Evolutionary conservation across 805 yeast species (phyloP).

Genomic region (Lachancea meyersii): DNA sequence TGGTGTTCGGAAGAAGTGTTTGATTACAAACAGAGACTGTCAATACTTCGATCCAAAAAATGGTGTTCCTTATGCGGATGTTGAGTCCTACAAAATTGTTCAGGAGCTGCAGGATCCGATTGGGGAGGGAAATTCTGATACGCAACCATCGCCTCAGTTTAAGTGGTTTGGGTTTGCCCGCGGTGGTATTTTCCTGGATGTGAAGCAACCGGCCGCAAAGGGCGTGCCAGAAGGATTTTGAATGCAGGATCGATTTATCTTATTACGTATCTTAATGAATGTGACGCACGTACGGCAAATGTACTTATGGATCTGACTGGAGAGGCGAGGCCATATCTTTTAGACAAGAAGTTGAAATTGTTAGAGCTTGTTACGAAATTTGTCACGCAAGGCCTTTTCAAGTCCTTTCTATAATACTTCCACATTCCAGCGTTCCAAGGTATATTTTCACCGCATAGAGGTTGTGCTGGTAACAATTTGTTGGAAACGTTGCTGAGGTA

Average conservation of each 20-base stretch:
- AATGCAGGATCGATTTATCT: neutral
- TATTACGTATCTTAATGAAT: neutral
- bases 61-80: constrained; percentile 80
- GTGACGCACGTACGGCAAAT: neutral
- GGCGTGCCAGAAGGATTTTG: constrained; percentile 87
- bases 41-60: constrained; percentile 81
- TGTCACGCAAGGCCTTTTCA: constrained; percentile 6
- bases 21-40: constrained; percentile 62
- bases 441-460: neutral
- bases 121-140: constrained; percentile 38
- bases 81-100: constrained; percentile 70
- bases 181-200: constrained; percentile 44
- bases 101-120: constrained; percentile 53
- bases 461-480: constrained; percentile 2
- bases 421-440: constrained; percentile 21
- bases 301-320: constrained; percentile 1
- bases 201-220: constrained; percentile 52
- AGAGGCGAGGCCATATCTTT: constrained; percentile 13
- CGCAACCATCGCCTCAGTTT: constrained; percentile 31
- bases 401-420: constrained; percentile 27
- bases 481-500: constrained; percentile 26
- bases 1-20: constrained; percentile 61
- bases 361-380: neutral
- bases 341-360: constrained; percentile 11
- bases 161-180: constrained; percentile 45